Evolutionary conservation across 768 basidiomycete genomes (phyloP), one percentile per base, ranked within the genome.

Genomic region (Amanita rimosa): DNA sequence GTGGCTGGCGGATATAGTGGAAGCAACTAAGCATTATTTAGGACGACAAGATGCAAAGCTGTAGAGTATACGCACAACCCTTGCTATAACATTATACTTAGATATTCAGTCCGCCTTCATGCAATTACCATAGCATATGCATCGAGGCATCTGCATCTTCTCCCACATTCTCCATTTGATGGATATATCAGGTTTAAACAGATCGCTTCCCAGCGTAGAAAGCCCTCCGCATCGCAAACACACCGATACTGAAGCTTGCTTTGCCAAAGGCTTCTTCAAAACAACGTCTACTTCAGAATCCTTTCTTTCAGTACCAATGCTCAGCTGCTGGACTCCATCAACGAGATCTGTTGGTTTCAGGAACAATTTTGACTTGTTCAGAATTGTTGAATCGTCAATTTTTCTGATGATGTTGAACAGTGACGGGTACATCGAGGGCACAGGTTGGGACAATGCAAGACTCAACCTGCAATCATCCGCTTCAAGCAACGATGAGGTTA

Each of bases 101-200:
- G 26, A 41, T 21, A 19, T n/a, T 38, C 13, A 31, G 17, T 29
- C 31, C 1, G 48, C 33, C 10, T 41, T 42, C 48, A 49, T 24
- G 31, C 85, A 89, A 8, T 62, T 56, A 8, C 86, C 86, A 22
- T 83, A 83, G 63, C 86, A 90, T 16, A 88, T 68, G 61, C 86
- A 90, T 21, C 70, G 70, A 19, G 57, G 60, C 27, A 60, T 61
- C 81, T 79, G 87, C 55, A 67, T 69, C 53, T 64, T 76, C 62
- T 83, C 79, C 83, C 84, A 90, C 16, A 70, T 64, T 44, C 62
- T 68, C 85, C 86, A 70, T 44, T 55, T 49, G 66, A 72, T 22
- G 52, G 52, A 39, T 62, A 64, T n/a, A 61, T 53, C 62, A 59
- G 44, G 38, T 40, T 57, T 45, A 60, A 57, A 22, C 13, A 36